Base-by-base conservation (phyloP, 164 flowering plant species). In the Magnolia sinica region DNA sequence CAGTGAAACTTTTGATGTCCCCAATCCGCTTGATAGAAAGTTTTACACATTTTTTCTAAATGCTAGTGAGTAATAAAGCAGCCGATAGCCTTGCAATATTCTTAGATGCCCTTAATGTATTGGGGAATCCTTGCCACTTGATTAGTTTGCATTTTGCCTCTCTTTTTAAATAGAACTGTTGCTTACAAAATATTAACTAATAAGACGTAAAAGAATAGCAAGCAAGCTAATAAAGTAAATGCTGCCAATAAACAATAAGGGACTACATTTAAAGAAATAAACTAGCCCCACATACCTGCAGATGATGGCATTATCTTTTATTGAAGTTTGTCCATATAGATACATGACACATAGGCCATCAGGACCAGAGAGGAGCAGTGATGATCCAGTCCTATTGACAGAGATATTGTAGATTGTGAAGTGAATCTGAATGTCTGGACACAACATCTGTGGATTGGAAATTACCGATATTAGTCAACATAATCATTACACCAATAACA, bases 321-420 rank as follows among this genome's bases (percentile, higher is more conserved):
- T 18, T 22, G 96, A 90, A 80, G 82, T 76, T 29, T 84, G 87
- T 18, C 96, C 93, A 79, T 85, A 90, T 10, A 95, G 89, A 72
- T 87, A 84, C 93, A 93, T 88, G 45, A 92, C 88, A 71, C 84
- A 85, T 4, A 92, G 66, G 50, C 88, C 88, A 65, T 83, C 83
- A 64, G 87, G 75, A 70, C 98, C 93, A 63, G 76, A 75, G 49
- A 95, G 89, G 8, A 91, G 73, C 55, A 95, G 22, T 18, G 92
- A 91, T 45, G 97, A 87, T 64, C 98, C 97, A 79, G 85, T 86
- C 74, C 89, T 81, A 79, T 92, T 93, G 31, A 92, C 82, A 19
- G 92, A 87, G 78, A 93, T 86, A 68, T 81, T 86, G 72, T 81
- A 78, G 11, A 95, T 92, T 63, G 45, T 83, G 79, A 88, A 90